Evolutionary conservation across 2,329 filamentous ascomycete species (phyloP), one percentile per base, ranked within the genome.

Genomic region (Sporothrix brunneoviolacea): DNA sequence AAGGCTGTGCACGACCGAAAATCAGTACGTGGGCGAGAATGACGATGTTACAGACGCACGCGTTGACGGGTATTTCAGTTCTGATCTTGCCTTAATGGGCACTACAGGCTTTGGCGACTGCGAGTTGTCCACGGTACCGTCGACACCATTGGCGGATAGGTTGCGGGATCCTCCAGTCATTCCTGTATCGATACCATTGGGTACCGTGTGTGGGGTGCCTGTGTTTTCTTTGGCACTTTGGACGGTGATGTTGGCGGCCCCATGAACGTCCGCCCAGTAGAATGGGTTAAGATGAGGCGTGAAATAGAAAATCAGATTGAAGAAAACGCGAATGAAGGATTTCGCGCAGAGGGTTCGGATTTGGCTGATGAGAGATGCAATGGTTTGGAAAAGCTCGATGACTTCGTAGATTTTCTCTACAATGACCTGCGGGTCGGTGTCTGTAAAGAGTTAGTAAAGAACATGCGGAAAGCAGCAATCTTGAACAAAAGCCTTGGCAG

Each of bases 351-450:
- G 46, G 10, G 27, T 21, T 15, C 32, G 39, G 30, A 55, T 30
- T 27, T 54, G 49, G 3, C 18, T 38, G 15, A 54, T 8, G 15
- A 55, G 45, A 4, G 37, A 6, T n/a, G 30, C 4, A 7, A 55
- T 37, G 7, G 52, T 50, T 16, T 39, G 41, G 9, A 52, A 6
- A 6, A 55, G 42, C 24, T 49, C 32, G 15, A 48, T 36, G 19
- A 55, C 32, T 13, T 50, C 30, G 41, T 48, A 47, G n/a, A 52
- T 27, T 16, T 44, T 51, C 9, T 45, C 36, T 30, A 55, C 22
- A n/a, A 54, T 7, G 6, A 41, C 21, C 13, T n/a, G 8, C 9
- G 42, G 30, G 18, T 24, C 10, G n/a, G 42, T 10, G n/a, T 48
- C 44, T 48, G 4, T 12, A 18, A 35, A 35, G 15, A 7, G 32